Conservation (phyloP, 768 basidiomycete genomes). For the Termitomyces sp. region DNA sequence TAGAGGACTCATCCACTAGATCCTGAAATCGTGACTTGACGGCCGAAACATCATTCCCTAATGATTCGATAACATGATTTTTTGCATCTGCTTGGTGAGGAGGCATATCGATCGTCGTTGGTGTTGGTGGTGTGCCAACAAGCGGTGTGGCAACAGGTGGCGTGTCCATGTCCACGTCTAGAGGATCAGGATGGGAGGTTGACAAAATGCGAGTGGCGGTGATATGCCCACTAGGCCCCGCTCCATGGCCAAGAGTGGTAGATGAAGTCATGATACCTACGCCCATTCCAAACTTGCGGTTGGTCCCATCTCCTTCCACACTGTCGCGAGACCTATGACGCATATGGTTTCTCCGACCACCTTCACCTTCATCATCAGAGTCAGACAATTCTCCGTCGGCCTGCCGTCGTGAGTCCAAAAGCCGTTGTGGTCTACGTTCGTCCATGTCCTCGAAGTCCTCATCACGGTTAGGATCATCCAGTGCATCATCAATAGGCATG, state of each 20-base stretch:
- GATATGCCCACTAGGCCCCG: conserved; percentile 68
- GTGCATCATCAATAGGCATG: conserved; percentile 75
- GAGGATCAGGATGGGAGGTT: conserved; percentile 17
- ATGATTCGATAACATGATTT: not conserved
- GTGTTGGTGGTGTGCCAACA: conserved; percentile 14
- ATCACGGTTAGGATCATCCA: conserved; percentile 77
- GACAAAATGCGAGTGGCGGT: conserved; percentile 44
- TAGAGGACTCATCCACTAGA: conserved; percentile 17
- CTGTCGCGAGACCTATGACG: conserved; percentile 52
- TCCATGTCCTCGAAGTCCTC: conserved; percentile 80
- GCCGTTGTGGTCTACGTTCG: conserved; percentile 64
- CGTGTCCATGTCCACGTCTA: conserved; percentile 39
- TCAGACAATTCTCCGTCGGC: conserved; percentile 89
- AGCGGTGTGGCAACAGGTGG: conserved; percentile 21
- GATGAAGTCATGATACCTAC: conserved; percentile 65
- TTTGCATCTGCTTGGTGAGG: conserved; percentile 3
- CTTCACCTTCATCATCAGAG: conserved; percentile 96
- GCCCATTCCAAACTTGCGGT: conserved; percentile 57
- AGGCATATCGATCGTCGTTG: conserved; percentile 8
- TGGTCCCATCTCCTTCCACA: conserved; percentile 35
- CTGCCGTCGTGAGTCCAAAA: conserved; percentile 79
- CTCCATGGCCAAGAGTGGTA: conserved; percentile 58
- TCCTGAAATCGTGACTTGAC: conserved; percentile 11
- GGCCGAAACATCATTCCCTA: not conserved
- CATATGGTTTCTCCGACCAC: conserved; percentile 68